A percentile compares a stretch with the other conserved stretches of the same genome.
phyloP scores from a whole-genome alignment of 768 basidiomycete species.

The Neoboletus subvelutipes region DNA sequence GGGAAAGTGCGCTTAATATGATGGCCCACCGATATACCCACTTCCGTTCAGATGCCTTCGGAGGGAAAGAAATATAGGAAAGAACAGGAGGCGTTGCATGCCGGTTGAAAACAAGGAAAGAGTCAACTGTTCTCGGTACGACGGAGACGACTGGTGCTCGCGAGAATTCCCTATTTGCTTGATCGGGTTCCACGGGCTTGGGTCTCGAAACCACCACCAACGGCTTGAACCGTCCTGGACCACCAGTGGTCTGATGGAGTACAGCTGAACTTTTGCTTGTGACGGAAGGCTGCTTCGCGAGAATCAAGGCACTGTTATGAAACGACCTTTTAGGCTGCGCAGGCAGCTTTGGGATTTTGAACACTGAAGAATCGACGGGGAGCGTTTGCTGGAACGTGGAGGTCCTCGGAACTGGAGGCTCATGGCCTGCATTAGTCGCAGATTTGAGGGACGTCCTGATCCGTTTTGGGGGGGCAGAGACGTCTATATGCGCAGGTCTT shows the following conservation, averaged over 20 bases:
- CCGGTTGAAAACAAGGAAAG: not conserved
- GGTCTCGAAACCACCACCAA: not conserved
- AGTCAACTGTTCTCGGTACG: not conserved
- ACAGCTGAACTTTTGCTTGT: not conserved
- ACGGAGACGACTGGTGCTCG: not conserved
- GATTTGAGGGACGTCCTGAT: slow-evolving; percentile 4
- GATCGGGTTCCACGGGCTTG: not conserved
- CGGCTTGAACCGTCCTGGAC: slow-evolving; percentile 19
- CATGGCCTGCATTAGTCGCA: not conserved
- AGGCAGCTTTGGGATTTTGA: slow-evolving; percentile 9
- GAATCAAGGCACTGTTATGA: not conserved
- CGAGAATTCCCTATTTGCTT: not conserved
- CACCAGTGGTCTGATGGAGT: not conserved
- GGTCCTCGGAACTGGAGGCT: not conserved
- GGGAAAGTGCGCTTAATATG: slow-evolving; percentile 48
- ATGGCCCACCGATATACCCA: slow-evolving; percentile 52
- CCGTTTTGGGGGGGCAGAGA: slow-evolving; percentile 15
- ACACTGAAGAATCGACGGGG: not conserved
- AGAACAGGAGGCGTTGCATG: slow-evolving; percentile 27
- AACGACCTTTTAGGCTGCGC: not conserved
- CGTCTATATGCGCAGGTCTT: slow-evolving; percentile 22
- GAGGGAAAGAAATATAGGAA: slow-evolving; percentile 51
- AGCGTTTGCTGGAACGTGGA: not conserved
- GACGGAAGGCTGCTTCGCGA: not conserved
- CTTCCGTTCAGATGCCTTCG: slow-evolving; percentile 57